These are phyloP conservation scores for Prinsepia uniflora DNA, from an alignment of 306 rosid species.

Conservation along the genomic window DNA sequence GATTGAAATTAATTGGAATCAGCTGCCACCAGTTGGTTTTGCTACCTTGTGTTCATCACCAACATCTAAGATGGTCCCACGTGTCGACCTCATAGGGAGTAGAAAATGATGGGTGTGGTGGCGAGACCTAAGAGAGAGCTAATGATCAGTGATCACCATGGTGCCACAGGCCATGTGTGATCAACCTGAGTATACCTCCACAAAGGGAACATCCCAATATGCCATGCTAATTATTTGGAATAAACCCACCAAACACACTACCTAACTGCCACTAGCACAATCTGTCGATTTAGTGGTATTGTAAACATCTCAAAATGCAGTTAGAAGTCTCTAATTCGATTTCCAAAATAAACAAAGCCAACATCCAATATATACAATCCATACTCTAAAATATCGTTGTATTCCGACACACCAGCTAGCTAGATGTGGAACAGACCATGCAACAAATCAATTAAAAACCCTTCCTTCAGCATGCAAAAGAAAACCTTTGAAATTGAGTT, in stretches of 20 bases:
- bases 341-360: too few species aligned
- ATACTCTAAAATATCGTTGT: too few species aligned
- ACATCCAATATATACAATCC: too few species aligned
- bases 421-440: background rate
- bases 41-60: background rate
- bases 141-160: background rate
- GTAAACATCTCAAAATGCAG: too few species aligned
- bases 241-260: background rate
- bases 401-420: too few species aligned
- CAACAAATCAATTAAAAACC: background rate
- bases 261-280: too few species aligned
- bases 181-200: conserved; percentile 30
- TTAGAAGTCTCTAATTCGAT: too few species aligned
- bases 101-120: conserved; percentile 44
- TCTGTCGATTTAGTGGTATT: too few species aligned
- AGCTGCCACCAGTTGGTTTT: background rate
- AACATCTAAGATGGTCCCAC: conserved; percentile 33
- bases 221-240: conserved; percentile 31
- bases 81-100: conserved; percentile 38
- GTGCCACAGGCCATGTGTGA: conserved; percentile 40
- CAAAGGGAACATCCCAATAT: conserved; percentile 50
- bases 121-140: background rate
- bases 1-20: too few species aligned
- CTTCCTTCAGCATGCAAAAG: background rate
- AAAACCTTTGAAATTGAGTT: background rate